Evolutionary conservation across 257 asterid species (phyloP).

Genomic region (Schizonepeta tenuifolia): DNA sequence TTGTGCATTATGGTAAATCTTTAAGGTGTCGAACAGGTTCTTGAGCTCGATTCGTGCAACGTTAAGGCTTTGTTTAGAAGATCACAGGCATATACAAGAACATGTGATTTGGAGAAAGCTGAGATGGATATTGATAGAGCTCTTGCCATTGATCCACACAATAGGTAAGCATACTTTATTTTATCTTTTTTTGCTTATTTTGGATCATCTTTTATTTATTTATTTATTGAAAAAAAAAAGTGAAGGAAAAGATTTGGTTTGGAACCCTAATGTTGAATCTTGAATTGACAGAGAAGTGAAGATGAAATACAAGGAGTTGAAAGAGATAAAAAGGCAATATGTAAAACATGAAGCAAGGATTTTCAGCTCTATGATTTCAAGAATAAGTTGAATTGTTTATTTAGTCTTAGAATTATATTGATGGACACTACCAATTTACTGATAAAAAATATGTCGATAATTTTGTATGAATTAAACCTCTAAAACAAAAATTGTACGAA

Average conservation of each 20-base stretch:
- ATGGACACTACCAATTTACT: too few species aligned
- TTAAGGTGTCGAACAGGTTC: conserved; percentile 39
- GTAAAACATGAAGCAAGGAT: conserved; percentile 50
- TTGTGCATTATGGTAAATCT: not conserved
- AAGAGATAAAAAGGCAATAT: conserved; percentile 49
- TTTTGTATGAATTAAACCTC: too few species aligned
- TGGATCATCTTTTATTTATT: not conserved
- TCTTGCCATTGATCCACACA: conserved; percentile 52
- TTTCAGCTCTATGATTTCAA: conserved; percentile 55
- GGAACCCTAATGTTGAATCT: conserved; percentile 7
- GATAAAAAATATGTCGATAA: too few species aligned
- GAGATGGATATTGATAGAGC: conserved; percentile 53
- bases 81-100: conserved; percentile 53
- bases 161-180: conserved; percentile 38
- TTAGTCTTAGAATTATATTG: too few species aligned
- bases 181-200: not conserved
- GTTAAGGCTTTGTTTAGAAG: conserved; percentile 67
- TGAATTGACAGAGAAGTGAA: conserved; percentile 53
- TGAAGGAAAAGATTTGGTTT: not conserved
- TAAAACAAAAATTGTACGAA: too few species aligned
- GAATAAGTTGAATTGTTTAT: conserved; percentile 26
- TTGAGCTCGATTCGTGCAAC: conserved; percentile 50
- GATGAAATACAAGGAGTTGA: conserved; percentile 49
- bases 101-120: conserved; percentile 55
- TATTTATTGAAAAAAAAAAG: too few species aligned